Percentiles rank a stretch among this genome's conserved stretches.
Conservation (phyloP, 345 rosid genomes). For the Gossypium anomalum region DNA sequence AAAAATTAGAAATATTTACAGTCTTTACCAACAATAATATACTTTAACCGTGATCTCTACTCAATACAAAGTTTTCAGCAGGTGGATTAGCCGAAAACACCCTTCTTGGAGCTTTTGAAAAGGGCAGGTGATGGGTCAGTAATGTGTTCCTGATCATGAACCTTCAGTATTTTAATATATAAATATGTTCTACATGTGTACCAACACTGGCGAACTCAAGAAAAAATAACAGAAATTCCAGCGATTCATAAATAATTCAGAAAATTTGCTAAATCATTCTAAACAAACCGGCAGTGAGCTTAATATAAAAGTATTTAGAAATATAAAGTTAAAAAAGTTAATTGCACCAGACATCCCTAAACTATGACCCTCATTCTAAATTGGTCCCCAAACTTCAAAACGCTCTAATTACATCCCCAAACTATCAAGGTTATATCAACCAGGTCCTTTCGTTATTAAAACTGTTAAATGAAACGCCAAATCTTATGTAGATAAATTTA, state of each 20-base stretch:
- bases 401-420: too few species aligned
- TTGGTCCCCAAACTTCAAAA: too few species aligned
- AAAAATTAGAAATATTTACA: not conserved
- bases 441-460: too few species aligned
- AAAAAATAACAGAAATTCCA: not conserved
- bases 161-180: not conserved
- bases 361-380: too few species aligned
- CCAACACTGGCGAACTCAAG: too few species aligned
- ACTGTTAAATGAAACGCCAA: too few species aligned
- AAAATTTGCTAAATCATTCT: not conserved
- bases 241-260: not conserved
- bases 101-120: not conserved
- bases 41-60: not conserved
- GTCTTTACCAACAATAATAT: not conserved
- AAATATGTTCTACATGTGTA: not conserved
- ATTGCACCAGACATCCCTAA: too few species aligned
- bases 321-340: not conserved
- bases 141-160: not conserved
- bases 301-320: not conserved
- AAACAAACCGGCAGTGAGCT: not conserved
- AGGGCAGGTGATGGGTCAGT: not conserved
- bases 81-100: not conserved
- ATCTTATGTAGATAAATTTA: too few species aligned
- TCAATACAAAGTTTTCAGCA: not conserved
- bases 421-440: too few species aligned